A percentile compares a stretch with the other conserved stretches of the same genome.
phyloP scores from a whole-genome alignment of 441 rosid genomes.

The Theobroma grandiflorum region DNA sequence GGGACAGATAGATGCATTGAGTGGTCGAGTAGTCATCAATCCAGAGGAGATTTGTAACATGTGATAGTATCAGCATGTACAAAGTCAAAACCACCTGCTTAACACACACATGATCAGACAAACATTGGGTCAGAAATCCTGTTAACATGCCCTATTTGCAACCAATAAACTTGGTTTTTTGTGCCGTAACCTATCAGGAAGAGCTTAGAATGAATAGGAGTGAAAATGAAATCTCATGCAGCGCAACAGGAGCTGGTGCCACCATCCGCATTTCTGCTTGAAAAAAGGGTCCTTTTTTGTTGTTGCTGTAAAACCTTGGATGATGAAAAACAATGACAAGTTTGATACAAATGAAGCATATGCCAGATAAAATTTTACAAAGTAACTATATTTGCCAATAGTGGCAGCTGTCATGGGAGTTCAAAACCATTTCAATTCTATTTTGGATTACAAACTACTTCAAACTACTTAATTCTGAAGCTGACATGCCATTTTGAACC shows the following conservation, averaged over 20 bases:
- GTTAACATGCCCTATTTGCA: neutral
- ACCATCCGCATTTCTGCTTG: neutral
- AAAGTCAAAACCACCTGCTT: neutral
- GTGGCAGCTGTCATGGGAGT: conserved; percentile 5
- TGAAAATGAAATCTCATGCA: conserved; percentile 6
- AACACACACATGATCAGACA: neutral
- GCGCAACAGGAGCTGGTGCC: neutral
- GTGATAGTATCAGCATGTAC: neutral
- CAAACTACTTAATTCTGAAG: conserved; percentile 27
- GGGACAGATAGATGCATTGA: neutral
- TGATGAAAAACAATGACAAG: neutral
- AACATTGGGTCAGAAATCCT: neutral
- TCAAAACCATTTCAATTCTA: conserved; percentile 24
- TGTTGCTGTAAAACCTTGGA: neutral
- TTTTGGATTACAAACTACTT: conserved; percentile 24
- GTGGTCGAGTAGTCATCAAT: neutral
- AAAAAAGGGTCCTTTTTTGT: neutral
- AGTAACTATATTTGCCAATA: conserved; percentile 3
- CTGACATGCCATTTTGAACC: conserved; percentile 33
- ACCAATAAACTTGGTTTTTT: neutral
- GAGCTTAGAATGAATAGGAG: neutral
- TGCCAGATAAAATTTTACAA: neutral
- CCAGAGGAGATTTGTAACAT: neutral
- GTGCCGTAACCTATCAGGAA: neutral
- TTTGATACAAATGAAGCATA: neutral